Base-by-base conservation (phyloP, 2,329 filamentous ascomycete genomes). In the Cryoendolithus antarcticus region DNA sequence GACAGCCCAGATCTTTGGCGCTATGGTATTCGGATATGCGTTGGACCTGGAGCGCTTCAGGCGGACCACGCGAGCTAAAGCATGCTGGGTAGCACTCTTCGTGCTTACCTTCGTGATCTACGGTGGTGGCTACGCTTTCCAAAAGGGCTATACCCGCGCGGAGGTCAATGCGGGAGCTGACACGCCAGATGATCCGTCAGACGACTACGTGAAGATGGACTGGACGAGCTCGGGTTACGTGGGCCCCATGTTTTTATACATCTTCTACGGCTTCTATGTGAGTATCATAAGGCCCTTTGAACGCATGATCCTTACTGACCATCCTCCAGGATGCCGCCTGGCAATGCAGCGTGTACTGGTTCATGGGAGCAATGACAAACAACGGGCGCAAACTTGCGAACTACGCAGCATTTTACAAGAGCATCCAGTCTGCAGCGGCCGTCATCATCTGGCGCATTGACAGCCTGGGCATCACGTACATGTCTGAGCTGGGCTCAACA, bases 291-390 rank as follows among this genome's bases (percentile, higher is more conserved):
- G 38, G 30, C n/a, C n/a, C 11, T 9, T 10, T 4, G 6, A 35
- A 35, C 11, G 4, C 13, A 35, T 4, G 28, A 10, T 9, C 8
- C 4, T n/a, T 11, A 31, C 12, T 12, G 10, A 31, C 30, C 30
- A 12, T 31, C 4, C 10, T 31, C 38, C 37, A 40, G 30, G 38
- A 40, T 29, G 38, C 38, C 8, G 38, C 38, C 9, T 40, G 38
- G 38, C 38, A 40, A 13, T 40, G 38, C 34, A 32, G 29, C 6
- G 38, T 40, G 6, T 40, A 40, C 38, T 40, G 79, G 80, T 88
- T 82, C 67, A 94, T 96, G 82, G 89, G 89, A 37, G 76, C 88
- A 6, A 71, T 95, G 32, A 88, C 84, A 57, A 96, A 96, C 74
- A 93, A 89, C 47, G 77, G 83, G 44, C 85, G 88, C 60, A 89